Evolutionary conservation across 2,329 filamentous ascomycete species (phyloP), one percentile per base, ranked within the genome.

Genomic region (Chaetomium strumarium): DNA sequence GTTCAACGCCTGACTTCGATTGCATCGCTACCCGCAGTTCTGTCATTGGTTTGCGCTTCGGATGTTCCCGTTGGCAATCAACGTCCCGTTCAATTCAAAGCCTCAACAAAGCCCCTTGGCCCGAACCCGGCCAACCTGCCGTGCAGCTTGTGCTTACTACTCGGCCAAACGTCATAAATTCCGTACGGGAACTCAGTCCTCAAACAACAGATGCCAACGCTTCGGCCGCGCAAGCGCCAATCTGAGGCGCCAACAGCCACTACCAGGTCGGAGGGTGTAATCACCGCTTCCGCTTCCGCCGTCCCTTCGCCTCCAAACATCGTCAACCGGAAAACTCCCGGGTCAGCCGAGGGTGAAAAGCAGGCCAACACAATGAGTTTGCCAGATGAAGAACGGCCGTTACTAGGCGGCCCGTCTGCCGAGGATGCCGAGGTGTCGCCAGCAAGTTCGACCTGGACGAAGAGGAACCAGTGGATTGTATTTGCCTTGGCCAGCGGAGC

Each of bases 401-500:
- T 66, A 38, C 55, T 64, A 12, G 52, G 31, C 31, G n/a, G 20
- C 31, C 16, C 24, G 33, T 17, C 16, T 5, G n/a, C 2, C 5
- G 39, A 17, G 7, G 14, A 30, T 3, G 37, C 7, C 8, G 37
- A 40, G 31, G 24, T 12, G 7, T 36, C 38, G 30, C 16, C 11
- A 29, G 24, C n/a, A 20, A 48, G 17, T 5, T 29, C 31, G 56
- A 55, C 58, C 37, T 68, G 66, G 67, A 52, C 55, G 12, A 57
- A 54, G 20, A 58, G 62, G 41, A 71, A 70, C 50, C 75, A 78
- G 58, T 86, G 83, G 83, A 77, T 92, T 56, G 70, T 84, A 46
- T 78, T 86, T 57, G 86, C 88, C 39, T 67, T 91, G 39, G 81
- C 84, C 45, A 89, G 85, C 64, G 88, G 88, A 56, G 83, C 80